Base-by-base conservation (phyloP, 2,329 filamentous ascomycete genomes). In the Paecilomyces sp. region DNA sequence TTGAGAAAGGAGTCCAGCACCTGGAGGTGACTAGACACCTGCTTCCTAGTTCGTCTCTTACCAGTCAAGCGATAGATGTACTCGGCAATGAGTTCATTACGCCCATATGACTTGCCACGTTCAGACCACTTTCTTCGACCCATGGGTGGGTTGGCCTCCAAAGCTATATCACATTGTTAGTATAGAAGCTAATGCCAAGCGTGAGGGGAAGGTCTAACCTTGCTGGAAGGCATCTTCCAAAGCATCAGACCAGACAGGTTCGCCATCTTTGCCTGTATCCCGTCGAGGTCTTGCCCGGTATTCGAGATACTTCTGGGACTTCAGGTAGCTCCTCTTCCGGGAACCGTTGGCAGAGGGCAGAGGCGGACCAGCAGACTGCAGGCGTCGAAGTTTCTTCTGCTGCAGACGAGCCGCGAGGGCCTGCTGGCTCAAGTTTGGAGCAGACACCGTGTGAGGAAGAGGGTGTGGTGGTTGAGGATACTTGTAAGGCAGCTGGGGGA, bases 1-100 rank as follows among this genome's bases (percentile, higher is more conserved):
- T 77, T 76, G 41, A 86, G 73, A 61, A 83, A 81, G 12, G 77
- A 79, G 68, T 85, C 84, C 22, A 87, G 74, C 2, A 87, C 84
- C 70, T 87, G 85, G 28, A 87, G 79, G 67, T 87, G 85, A 65
- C 85, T 87, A 0, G 85, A 87, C 3, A 87, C 82, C 66, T 87
- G 83, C 69, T 87, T 87, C 56, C 85, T 77, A 15, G 71, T 73
- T 57, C 85, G 76, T 28, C 66, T 67, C 59, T 80, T 80, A 24
- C 84, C 83, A 6, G 84, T 86, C 60, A 78, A 74, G 59, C 79
- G 79, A 63, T 76, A 73, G 61, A 87, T 86, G 57, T 80, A 83
- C 64, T 84, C 79, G 24, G 84, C 79, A 61, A 87, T 85, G 54
- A 86, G 73, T 70, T 87, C 84, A 66, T 87, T 87, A 47, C 85